Base-by-base conservation (phyloP, 352 stramenopile species). In the Phytophthora cactorum region DNA sequence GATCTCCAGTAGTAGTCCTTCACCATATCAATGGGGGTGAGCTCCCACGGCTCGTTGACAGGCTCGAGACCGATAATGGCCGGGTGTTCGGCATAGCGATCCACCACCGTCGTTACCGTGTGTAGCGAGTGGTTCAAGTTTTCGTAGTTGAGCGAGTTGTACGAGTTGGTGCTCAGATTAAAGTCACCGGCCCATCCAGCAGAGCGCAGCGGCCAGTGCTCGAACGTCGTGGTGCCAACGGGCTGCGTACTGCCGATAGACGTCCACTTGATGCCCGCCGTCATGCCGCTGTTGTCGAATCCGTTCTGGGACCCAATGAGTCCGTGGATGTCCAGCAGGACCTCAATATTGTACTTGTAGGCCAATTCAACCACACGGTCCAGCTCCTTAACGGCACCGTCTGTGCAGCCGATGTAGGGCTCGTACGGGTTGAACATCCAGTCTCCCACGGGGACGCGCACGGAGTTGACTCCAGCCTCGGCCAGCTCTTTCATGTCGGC, bases 1-100 rank as follows among this genome's bases (percentile, higher is more conserved):
- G 89, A 92, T 73, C 97, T 92, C 95, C 94, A 98, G 82, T 99
- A 99, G 75, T 98, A 99, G 29, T 95, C 76, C 61, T 98, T 97
- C 43, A 98, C 75, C 49, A 91, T 73, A 5, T 97, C 57, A 41
- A 98, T 91, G 0, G 94, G 94, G 43, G 94, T 98, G 57, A 97
- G 86, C 72, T 98, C 89, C 94, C 94, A 98, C 7, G 96, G 96
- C 72, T 98, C 96, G 72, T 98, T 98, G 52, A 98, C 91, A 6
- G 95, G 93, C 73, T 98, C 88, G 15, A 98, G 52, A 5, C 93
- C 96, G 17, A 98, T 76, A 6, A 98, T 87, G 7, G 89, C 88
- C n/a, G 89, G 90, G 70, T 98, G 82, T 49, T 82, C 80, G 14
- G 76, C 68, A 70, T 98, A 98, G 5, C 81, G 77, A 59, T 96